These are phyloP conservation scores for Mayamaea pseudoterrestris DNA, from an alignment of 108 stramenopile genomes.

Conservation along the genomic window DNA sequence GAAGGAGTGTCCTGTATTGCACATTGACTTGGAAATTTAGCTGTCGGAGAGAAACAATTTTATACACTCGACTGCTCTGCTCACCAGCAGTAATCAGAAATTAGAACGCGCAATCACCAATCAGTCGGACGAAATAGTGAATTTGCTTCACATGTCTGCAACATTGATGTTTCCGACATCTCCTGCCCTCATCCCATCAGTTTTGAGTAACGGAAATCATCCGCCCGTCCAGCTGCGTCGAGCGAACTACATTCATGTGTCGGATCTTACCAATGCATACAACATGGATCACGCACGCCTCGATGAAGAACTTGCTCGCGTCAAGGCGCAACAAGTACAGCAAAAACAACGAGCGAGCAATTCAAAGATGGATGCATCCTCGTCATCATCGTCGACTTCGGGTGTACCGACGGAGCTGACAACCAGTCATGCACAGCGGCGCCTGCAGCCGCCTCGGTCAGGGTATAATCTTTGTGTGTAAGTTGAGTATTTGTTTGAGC, in stretches of 20 bases:
- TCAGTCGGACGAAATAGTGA: too few species aligned
- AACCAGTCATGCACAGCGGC: constrained; percentile 26
- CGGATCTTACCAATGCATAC: constrained; percentile 39
- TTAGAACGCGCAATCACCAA: too few species aligned
- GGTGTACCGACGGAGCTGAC: constrained; percentile 6
- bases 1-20: too few species aligned
- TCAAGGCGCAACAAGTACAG: constrained; percentile 21
- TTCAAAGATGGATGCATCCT: too few species aligned
- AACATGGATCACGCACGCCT: constrained; percentile 43
- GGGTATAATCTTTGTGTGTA: constrained; percentile 79
- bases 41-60: too few species aligned
- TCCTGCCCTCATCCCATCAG: too few species aligned
- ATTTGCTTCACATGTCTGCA: too few species aligned
- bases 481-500: constrained; percentile 14
- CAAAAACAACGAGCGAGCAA: constrained; percentile 5
- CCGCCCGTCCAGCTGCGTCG: constrained; percentile 38
- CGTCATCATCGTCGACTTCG: constrained; percentile 4
- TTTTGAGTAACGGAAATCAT: too few species aligned
- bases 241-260: constrained; percentile 49
- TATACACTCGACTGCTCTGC: too few species aligned
- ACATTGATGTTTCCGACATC: too few species aligned
- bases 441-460: constrained; percentile 63
- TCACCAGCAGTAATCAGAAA: too few species aligned
- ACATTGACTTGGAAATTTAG: too few species aligned
- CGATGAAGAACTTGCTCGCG: constrained; percentile 34